Percentiles rank a stretch among this genome's conserved stretches.
Evolutionary conservation across 1,139 yeast species (phyloP).

Genomic region (Wickerhamiella pararugosa): DNA sequence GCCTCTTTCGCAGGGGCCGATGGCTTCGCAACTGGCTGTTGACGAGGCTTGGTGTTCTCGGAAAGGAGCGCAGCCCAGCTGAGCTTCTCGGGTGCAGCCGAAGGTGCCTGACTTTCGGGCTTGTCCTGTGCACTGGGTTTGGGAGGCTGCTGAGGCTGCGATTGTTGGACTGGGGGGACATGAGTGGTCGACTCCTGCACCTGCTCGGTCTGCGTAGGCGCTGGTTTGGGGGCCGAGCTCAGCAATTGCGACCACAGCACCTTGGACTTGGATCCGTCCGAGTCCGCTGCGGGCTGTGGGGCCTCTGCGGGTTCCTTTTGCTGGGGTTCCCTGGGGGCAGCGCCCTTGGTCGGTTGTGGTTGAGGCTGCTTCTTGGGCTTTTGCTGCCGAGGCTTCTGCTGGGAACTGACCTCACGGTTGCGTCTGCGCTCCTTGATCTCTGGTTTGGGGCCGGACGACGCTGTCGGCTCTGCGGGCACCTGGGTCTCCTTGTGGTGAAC

Average conservation of each 20-base stretch:
- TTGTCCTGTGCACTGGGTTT: not conserved
- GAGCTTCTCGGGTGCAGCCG: conserved; percentile 1
- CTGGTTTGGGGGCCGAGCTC: conserved; percentile 3
- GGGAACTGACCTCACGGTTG: conserved; percentile 1
- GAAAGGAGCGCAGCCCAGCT: conserved; percentile 9
- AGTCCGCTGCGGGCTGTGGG: no score
- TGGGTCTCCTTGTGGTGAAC: conserved; percentile 13
- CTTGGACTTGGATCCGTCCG: conserved; percentile 1
- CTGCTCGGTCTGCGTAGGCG: not conserved
- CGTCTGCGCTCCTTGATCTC: not conserved
- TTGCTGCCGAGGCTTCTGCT: conserved; percentile 1
- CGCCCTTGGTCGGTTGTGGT: conserved; percentile 1
- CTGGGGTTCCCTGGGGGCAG: not conserved
- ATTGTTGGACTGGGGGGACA: conserved; percentile 2
- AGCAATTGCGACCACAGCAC: conserved; percentile 11
- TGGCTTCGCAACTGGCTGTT: conserved; percentile 4
- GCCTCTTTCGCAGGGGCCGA: conserved; percentile 10
- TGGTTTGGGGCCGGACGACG: not conserved
- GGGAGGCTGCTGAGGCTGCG: not conserved
- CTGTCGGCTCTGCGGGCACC: not conserved
- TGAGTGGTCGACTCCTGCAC: conserved; percentile 15
- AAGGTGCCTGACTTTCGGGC: not conserved
- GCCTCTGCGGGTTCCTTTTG: not conserved
- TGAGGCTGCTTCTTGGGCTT: conserved; percentile 6
- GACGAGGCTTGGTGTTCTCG: conserved; percentile 4